Evolutionary conservation across 1,139 yeast genomes (phyloP).

Genomic region (Geotrichum restrictum): DNA sequence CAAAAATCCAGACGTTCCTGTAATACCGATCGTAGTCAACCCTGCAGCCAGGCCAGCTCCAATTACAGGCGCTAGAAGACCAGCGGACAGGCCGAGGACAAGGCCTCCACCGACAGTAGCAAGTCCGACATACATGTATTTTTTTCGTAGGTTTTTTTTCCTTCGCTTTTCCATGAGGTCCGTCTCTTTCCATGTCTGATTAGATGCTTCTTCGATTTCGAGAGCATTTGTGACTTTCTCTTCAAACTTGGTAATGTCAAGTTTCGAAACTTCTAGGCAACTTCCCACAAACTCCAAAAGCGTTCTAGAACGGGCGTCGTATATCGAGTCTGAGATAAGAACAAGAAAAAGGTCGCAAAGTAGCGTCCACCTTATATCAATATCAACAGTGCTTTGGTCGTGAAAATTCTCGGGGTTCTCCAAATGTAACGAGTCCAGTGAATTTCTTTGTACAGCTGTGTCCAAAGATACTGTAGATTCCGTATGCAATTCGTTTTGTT

Average conservation of each 20-base stretch:
- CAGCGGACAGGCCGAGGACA: constrained; percentile 92
- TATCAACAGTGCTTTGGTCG: constrained; percentile 45
- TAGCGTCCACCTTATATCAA: constrained; percentile 89
- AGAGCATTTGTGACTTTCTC: constrained; percentile 83
- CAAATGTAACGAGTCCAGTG: constrained; percentile 26
- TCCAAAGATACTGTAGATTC: neutral
- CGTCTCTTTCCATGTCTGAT: constrained; percentile 71
- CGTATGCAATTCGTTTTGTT: neutral
- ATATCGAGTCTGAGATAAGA: constrained; percentile 75
- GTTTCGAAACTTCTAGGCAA: constrained; percentile 50
- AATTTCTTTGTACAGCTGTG: neutral
- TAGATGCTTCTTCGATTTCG: constrained; percentile 73
- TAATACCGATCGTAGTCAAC: constrained; percentile 84
- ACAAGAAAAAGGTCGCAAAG: constrained; percentile 84
- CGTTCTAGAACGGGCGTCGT: constrained; percentile 84
- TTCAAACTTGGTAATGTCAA: constrained; percentile 85
- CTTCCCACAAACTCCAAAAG: constrained; percentile 64
- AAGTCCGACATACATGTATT: constrained; percentile 82
- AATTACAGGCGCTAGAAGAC: constrained; percentile 91
- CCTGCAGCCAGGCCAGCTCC: constrained; percentile 99
- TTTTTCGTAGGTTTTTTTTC: constrained; percentile 58
- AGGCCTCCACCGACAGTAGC: constrained; percentile 98
- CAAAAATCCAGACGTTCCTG: constrained; percentile 85
- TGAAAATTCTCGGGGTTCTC: constrained; percentile 40
- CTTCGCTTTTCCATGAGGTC: constrained; percentile 68